Conservation (phyloP, 257 asterid species). For the Cinchona pubescens region DNA sequence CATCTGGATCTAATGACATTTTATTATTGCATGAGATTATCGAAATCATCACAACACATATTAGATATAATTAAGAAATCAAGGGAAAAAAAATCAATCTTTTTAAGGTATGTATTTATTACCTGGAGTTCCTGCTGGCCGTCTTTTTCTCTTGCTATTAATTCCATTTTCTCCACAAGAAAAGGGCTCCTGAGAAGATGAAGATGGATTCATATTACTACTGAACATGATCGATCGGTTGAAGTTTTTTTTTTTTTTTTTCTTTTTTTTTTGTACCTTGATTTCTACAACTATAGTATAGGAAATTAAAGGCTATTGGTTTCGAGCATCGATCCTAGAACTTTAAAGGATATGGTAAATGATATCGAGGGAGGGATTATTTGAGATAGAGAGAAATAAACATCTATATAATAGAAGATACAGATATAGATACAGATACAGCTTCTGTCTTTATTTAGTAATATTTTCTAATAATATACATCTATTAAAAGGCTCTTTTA, state of each 20-base stretch:
- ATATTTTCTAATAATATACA: no score
- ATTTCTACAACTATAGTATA: background rate
- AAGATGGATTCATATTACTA: slow-evolving; percentile 27
- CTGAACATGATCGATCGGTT: slow-evolving; percentile 40
- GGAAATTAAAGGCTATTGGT: no score
- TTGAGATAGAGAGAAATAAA: background rate
- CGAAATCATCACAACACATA: background rate
- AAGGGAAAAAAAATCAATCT: no score
- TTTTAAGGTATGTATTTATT: background rate
- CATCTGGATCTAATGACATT: slow-evolving; percentile 93
- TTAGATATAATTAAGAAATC: no score
- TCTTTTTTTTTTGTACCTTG: background rate
- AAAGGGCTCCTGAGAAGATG: slow-evolving; percentile 52
- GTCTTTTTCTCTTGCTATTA: slow-evolving; percentile 45
- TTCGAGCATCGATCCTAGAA: no score
- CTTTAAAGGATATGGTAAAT: background rate
- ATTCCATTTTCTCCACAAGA: slow-evolving; percentile 38
- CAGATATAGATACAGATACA: slow-evolving; percentile 23
- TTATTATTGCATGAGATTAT: slow-evolving; percentile 2
- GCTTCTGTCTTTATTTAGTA: no score
- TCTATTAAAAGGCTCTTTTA: slow-evolving; percentile 45
- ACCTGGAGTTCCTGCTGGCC: slow-evolving; percentile 98
- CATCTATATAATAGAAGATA: background rate
- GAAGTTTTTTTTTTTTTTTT: no score
- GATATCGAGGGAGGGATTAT: no score